Evolutionary conservation across 306 rosid genomes (phyloP).

Genomic region (Heteromeles arbutifolia): DNA sequence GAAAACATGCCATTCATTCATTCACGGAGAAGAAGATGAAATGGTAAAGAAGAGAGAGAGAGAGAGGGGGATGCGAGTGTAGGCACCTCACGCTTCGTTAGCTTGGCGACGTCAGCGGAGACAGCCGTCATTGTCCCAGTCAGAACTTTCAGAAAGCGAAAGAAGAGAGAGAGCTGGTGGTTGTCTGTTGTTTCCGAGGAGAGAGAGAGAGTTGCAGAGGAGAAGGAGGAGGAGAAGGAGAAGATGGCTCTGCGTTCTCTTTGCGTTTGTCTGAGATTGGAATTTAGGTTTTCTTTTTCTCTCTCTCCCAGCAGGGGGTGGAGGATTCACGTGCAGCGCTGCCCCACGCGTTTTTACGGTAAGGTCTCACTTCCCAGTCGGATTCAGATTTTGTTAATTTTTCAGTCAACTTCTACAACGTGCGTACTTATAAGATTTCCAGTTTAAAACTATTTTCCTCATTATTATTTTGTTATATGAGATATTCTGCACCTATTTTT

Average conservation of each 20-base stretch:
- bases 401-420: slow-evolving; percentile 4
- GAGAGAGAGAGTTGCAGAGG: background rate
- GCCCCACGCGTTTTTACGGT: background rate
- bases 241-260: slow-evolving; percentile 24
- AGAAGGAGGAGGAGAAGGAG: background rate
- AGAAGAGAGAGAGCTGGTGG: background rate
- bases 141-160: background rate
- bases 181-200: slow-evolving; percentile 6
- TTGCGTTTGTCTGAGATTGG: slow-evolving; percentile 39
- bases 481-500: too few species aligned
- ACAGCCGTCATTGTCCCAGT: slow-evolving; percentile 16
- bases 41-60: background rate
- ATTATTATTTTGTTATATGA: too few species aligned
- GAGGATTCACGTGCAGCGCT: background rate
- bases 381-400: background rate
- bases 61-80: background rate
- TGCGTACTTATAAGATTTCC: background rate
- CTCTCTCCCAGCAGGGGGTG: background rate
- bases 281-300: slow-evolving; percentile 49
- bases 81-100: slow-evolving; percentile 12
- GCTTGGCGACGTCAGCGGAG: slow-evolving; percentile 16
- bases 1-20: background rate
- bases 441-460: background rate
- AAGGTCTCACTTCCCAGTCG: background rate
- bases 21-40: background rate